phyloP scores from a whole-genome alignment of 2,329 filamentous ascomycete genomes.

The Curvularia hawaiiensis region DNA sequence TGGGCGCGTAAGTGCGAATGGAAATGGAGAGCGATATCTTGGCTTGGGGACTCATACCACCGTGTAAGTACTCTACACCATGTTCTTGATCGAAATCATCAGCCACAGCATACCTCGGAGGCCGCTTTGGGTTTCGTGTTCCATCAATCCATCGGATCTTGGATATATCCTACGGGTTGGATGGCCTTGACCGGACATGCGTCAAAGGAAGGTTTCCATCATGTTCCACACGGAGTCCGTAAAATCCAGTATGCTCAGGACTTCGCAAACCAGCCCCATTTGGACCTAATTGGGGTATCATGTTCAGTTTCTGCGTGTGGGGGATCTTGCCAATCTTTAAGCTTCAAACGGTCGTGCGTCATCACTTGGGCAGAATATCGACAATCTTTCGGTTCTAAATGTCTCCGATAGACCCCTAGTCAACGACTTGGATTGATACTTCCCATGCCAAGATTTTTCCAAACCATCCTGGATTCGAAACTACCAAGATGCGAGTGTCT shows the following conservation, averaged over 20 bases:
- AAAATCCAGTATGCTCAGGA: too few relatives aligned
- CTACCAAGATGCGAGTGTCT: neutral
- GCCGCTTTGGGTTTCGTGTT: neutral
- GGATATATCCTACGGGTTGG: neutral
- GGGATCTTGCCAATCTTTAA: neutral
- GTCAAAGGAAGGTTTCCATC: neutral
- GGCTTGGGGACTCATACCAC: neutral
- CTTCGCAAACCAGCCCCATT: neutral
- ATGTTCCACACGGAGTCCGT: neutral
- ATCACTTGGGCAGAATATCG: neutral
- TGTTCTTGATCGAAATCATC: constrained; percentile 6
- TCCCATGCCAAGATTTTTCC: neutral
- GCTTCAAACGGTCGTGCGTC: neutral
- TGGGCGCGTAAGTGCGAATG: neutral
- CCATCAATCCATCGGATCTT: too few relatives aligned
- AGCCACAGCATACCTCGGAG: neutral
- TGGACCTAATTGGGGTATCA: neutral
- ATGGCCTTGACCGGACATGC: neutral
- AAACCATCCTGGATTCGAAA: neutral
- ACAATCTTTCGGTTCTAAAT: neutral
- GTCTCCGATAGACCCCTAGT: neutral
- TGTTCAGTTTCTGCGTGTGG: neutral
- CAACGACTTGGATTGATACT: neutral
- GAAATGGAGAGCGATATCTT: neutral
- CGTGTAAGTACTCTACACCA: constrained; percentile 16